Percentiles rank a stretch among this genome's conserved stretches.
Conservation (phyloP, 306 rosid species). For the Dryas alaskensis region DNA sequence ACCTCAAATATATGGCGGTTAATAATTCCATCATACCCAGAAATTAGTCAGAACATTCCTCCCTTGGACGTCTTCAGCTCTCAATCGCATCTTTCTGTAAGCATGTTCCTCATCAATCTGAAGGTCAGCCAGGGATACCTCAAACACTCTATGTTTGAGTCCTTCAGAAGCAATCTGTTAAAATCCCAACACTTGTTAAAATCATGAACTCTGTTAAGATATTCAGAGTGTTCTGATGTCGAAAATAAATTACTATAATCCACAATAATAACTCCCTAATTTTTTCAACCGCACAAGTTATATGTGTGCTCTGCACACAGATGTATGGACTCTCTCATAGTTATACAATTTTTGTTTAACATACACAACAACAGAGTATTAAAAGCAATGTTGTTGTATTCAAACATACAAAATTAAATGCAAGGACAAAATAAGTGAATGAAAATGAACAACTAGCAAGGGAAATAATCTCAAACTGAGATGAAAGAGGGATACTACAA, state of each 20-base stretch:
- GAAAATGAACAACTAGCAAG: no score
- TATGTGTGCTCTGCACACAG: neutral
- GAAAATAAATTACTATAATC: neutral
- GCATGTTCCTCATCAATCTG: constrained; percentile 94
- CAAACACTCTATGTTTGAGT: constrained; percentile 91
- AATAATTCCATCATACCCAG: constrained; percentile 53
- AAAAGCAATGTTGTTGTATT: neutral
- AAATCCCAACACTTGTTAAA: neutral
- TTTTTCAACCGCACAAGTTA: no score
- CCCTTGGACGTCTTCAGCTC: constrained; percentile 95
- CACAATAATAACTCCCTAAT: neutral
- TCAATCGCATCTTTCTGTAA: constrained; percentile 87
- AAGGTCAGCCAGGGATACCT: constrained; percentile 90
- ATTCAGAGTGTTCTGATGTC: neutral
- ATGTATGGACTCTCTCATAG: neutral
- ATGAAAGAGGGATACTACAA: neutral
- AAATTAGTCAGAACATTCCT: constrained; percentile 83
- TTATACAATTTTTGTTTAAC: neutral
- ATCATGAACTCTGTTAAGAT: neutral
- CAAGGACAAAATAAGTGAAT: neutral
- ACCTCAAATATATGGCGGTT: no score
- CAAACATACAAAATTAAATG: no score
- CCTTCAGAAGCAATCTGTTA: constrained; percentile 94
- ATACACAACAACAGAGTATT: neutral
- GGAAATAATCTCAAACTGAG: neutral